Percentiles rank a stretch among this genome's conserved stretches.
Conservation (phyloP, 768 basidiomycete genomes). For the Mycena albidolilacea region DNA sequence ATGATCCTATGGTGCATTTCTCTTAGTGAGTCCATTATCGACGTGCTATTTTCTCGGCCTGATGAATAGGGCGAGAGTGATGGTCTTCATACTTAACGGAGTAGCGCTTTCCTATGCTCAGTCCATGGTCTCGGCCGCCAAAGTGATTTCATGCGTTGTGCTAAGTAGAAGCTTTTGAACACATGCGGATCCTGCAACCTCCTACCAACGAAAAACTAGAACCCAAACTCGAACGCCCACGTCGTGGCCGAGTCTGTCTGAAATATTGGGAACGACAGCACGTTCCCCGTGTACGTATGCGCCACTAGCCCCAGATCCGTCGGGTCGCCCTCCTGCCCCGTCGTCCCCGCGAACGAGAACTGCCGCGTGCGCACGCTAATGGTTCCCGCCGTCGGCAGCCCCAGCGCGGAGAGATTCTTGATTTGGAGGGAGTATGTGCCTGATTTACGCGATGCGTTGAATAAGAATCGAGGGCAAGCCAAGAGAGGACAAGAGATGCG, state of each 20-base stretch:
- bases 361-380: conserved; percentile 39
- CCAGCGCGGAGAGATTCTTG: conserved; percentile 35
- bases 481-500: neutral
- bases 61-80: no score
- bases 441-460: neutral
- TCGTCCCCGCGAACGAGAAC: conserved; percentile 38
- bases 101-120: no score
- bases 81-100: no score
- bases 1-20: conserved; percentile 16
- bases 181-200: no score
- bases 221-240: conserved; percentile 43
- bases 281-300: conserved; percentile 41
- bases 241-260: conserved; percentile 42
- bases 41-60: no score
- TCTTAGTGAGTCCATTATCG: neutral
- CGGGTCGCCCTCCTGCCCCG: conserved; percentile 35
- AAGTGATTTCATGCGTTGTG: no score
- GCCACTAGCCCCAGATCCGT: conserved; percentile 37
- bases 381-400: neutral
- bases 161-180: no score
- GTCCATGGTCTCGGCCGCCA: no score
- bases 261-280: conserved; percentile 41
- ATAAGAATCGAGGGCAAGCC: no score
- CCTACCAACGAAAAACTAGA: conserved; percentile 5
- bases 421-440: conserved; percentile 40